These are phyloP conservation scores for Euphorbia tirucalli DNA, from an alignment of 345 rosid genomes.

Conservation along the genomic window DNA sequence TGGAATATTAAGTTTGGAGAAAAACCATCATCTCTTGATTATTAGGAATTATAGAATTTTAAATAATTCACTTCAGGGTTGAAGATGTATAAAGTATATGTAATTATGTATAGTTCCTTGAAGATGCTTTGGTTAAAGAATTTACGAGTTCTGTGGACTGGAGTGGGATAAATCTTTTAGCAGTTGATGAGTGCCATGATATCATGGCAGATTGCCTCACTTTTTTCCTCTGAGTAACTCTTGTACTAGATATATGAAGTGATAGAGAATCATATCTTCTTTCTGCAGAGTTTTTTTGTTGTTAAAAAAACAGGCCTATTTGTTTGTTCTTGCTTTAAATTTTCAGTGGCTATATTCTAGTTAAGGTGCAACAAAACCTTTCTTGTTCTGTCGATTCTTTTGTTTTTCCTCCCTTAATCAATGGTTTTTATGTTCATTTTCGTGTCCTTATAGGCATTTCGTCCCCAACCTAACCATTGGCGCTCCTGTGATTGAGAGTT, in stretches of 20 bases:
- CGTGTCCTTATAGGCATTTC: conserved; percentile 54
- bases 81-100: background rate
- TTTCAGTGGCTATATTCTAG: background rate
- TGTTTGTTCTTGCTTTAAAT: too few species aligned
- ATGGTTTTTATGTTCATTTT: conserved; percentile 1
- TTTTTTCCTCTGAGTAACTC: background rate
- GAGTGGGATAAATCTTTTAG: background rate
- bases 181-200: background rate
- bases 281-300: background rate
- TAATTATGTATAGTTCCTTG: background rate
- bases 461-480: conserved; percentile 90
- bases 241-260: background rate
- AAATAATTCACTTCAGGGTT: background rate
- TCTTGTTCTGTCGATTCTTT: background rate
- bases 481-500: conserved; percentile 82
- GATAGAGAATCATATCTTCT: background rate
- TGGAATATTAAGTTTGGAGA: background rate
- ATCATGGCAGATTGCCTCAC: background rate
- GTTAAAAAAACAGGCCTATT: too few species aligned
- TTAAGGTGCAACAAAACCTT: background rate
- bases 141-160: background rate
- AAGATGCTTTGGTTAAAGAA: background rate
- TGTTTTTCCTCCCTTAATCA: background rate
- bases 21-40: background rate
- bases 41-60: background rate